Evolutionary conservation across 148 eudicot species (phyloP).

Genomic region (Vaccinium darrowii): DNA sequence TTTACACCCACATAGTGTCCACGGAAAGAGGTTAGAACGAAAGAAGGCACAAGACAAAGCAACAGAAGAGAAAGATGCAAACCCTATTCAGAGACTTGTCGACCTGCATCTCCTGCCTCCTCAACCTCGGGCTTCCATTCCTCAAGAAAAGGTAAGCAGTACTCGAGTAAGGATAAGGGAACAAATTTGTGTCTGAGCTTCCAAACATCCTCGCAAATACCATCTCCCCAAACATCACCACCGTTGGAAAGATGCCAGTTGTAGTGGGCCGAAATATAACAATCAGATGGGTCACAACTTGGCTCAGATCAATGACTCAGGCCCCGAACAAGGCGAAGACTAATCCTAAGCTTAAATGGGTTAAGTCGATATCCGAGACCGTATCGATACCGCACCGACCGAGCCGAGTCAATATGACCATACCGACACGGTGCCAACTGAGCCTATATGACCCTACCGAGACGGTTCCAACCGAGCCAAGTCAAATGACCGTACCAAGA

Average conservation of each 20-base stretch:
- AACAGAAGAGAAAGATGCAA: slow-evolving; percentile 62
- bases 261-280: no score
- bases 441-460: no score
- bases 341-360: no score
- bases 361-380: no score
- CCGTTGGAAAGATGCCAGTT: slow-evolving; percentile 48
- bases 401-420: no score
- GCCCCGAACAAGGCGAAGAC: no score
- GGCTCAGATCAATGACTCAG: no score
- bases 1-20: background rate
- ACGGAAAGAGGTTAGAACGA: slow-evolving; percentile 14
- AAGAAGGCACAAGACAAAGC: slow-evolving; percentile 56
- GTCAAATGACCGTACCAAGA: no score
- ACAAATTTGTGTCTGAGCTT: slow-evolving; percentile 39
- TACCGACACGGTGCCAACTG: no score
- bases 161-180: slow-evolving; percentile 47
- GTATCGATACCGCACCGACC: no score
- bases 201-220: slow-evolving; percentile 69
- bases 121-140: slow-evolving; percentile 41
- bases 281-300: no score
- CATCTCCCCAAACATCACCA: slow-evolving; percentile 66
- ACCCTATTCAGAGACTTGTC: slow-evolving; percentile 73
- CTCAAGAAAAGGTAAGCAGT: slow-evolving; percentile 35
- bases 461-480: no score
- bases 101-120: slow-evolving; percentile 72